phyloP scores from a whole-genome alignment of 495 filamentous ascomycete genomes.

The Neurospora sp. region DNA sequence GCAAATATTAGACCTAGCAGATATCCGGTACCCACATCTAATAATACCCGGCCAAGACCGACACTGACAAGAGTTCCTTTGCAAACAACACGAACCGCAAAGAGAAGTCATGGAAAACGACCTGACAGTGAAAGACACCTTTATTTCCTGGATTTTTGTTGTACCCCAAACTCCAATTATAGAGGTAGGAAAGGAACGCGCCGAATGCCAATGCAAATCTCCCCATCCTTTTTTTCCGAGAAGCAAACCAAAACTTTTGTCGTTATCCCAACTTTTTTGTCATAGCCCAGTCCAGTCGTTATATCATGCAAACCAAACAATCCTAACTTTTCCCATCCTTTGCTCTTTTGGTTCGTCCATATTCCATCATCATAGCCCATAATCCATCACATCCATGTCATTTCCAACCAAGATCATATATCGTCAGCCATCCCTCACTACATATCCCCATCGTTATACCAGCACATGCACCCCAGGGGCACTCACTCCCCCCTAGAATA shows the following conservation, averaged over 20 bases:
- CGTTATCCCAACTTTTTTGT: neutral
- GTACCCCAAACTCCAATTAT: neutral
- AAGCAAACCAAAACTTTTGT: neutral
- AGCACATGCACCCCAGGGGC: too few relatives aligned
- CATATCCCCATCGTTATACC: too few relatives aligned
- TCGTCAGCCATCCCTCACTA: neutral
- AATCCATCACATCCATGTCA: neutral
- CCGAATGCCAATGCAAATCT: neutral
- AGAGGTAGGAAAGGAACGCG: neutral
- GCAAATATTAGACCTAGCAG: neutral
- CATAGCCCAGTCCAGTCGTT: neutral
- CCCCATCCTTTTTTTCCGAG: neutral
- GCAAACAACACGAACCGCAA: neutral
- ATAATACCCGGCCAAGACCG: neutral
- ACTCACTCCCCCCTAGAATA: slow-evolving; percentile 26
- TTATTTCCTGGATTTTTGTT: neutral
- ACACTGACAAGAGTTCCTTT: neutral
- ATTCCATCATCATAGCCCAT: neutral
- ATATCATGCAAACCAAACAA: neutral
- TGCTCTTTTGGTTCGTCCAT: neutral
- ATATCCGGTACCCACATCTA: neutral
- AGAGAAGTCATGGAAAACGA: neutral
- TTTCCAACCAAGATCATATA: neutral
- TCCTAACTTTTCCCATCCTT: neutral
- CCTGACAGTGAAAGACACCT: neutral